These are phyloP conservation scores for Thraustotheca clavata DNA, from an alignment of 352 stramenopile genomes.

Conservation along the genomic window DNA sequence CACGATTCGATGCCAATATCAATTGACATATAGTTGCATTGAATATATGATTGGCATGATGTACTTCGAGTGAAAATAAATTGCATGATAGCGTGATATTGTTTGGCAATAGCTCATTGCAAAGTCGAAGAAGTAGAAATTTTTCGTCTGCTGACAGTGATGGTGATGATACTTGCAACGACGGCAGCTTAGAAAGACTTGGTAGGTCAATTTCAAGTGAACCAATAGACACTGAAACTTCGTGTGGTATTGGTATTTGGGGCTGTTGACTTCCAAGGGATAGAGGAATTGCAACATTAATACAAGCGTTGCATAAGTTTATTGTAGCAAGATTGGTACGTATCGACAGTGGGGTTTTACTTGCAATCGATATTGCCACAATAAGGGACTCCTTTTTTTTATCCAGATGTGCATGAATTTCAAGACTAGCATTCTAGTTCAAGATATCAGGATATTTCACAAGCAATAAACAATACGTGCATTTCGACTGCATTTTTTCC, in stretches of 20 bases:
- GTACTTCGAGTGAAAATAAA: background rate
- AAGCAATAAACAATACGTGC: background rate
- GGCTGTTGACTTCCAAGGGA: conserved; percentile 15
- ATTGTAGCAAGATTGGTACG: background rate
- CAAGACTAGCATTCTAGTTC: conserved; percentile 10
- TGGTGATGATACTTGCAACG: conserved; percentile 7
- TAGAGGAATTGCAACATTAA: conserved; percentile 26
- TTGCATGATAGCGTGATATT: background rate
- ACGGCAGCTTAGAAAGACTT: background rate
- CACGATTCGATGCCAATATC: too few species aligned
- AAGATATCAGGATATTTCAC: background rate
- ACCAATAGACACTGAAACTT: conserved; percentile 1
- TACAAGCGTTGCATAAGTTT: conserved; percentile 23
- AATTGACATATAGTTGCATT: background rate
- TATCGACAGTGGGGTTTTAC: background rate
- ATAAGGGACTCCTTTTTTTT: background rate
- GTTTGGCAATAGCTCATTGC: background rate
- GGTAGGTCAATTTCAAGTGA: conserved; percentile 12
- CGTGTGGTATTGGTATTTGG: conserved; percentile 21
- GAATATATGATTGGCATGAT: background rate
- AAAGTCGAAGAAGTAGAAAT: background rate
- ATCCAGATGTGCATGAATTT: background rate
- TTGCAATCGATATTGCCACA: background rate
- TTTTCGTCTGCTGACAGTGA: conserved; percentile 12
- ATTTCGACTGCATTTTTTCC: background rate